Conservation (phyloP, 306 rosid species). For the Fragaria ananassa region DNA sequence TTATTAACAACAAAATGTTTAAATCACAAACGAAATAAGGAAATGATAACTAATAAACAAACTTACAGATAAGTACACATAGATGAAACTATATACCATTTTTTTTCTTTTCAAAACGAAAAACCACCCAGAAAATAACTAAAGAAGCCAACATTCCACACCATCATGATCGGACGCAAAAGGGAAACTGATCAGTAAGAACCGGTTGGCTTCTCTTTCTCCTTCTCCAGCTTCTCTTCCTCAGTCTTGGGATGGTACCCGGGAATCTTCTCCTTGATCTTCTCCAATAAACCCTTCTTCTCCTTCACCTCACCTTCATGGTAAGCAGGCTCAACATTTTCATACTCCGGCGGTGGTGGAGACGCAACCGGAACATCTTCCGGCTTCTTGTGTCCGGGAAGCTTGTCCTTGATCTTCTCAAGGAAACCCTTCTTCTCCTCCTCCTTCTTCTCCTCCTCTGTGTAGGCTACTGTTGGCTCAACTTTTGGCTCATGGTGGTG, state of each 20-base stretch:
- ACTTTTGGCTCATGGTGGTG: neutral
- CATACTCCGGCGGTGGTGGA: neutral
- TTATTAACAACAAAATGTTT: slow-evolving; percentile 1
- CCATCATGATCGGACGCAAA: slow-evolving; percentile 8
- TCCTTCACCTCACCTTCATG: slow-evolving; percentile 51
- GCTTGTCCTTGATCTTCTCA: slow-evolving; percentile 74
- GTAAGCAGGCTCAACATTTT: slow-evolving; percentile 5
- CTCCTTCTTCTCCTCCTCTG: slow-evolving; percentile 21
- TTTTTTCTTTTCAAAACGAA: neutral
- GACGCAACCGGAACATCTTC: slow-evolving; percentile 37
- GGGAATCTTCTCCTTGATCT: slow-evolving; percentile 79
- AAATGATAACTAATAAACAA: slow-evolving; percentile 1
- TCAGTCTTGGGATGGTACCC: slow-evolving; percentile 60
- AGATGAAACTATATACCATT: neutral
- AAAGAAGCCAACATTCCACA: slow-evolving; percentile 15
- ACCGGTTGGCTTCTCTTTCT: slow-evolving; percentile 7
- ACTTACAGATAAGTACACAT: neutral
- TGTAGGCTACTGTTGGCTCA: neutral
- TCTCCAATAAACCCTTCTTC: slow-evolving; percentile 83
- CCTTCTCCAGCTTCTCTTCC: slow-evolving; percentile 21
- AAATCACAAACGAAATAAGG: slow-evolving; percentile 6
- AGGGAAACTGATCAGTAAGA: neutral
- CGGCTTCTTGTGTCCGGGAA: slow-evolving; percentile 74
- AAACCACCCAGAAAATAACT: neutral
- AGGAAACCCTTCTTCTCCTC: slow-evolving; percentile 79